Base-by-base conservation (phyloP, 192 early-diverging fungal genomes). In the Rhizophagus sp. region DNA sequence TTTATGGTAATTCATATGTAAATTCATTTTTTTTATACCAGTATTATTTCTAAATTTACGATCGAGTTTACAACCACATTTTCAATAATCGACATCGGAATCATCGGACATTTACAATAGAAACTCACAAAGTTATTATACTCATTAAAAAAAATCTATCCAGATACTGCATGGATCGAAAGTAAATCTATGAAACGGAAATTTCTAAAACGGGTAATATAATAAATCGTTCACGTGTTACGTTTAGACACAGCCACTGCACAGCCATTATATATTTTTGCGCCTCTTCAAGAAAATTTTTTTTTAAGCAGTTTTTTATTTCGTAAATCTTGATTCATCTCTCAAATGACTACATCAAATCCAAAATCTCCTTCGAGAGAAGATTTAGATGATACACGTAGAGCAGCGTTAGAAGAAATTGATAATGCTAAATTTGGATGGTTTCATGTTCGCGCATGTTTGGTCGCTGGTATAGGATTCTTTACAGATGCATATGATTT, bases 401-500 rank as follows among this genome's bases (percentile, higher is more conserved):
- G 81, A 34, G 73, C 70, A 47, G 84, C 85, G 39, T 62, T 88
- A 49, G 78, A 76, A 62, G 81, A 86, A 87, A 90, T 90, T 68
- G 93, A 94, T 79, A 92, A 91, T 80, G 92, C 90, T n/a, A 90
- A 92, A 82, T 93, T 94, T 74, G 89, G 89, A 82, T 92, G 91
- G 92, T 92, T 92, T 85, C 90, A 91, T 78, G 80, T 92, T 73
- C 87, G 90, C 61, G 87, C 93, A n/a, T 89, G 89, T 81, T 61
- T 94, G 39, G 89, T 91, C 27, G 87, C 91, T 6, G 91, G 91
- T 76, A 88, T 91, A 61, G 93, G 95, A 82, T 96, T 97, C 86
- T 93, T 97, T 82, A 94, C 94, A 76, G 96, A 98, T 86, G 92
- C 96, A n/a, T 97, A 97, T 84, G 97, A 98, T 88, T 90, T 96